These are phyloP conservation scores for Selaginella tamariscina DNA, from an alignment of 75 land plant species.

Conservation along the genomic window DNA sequence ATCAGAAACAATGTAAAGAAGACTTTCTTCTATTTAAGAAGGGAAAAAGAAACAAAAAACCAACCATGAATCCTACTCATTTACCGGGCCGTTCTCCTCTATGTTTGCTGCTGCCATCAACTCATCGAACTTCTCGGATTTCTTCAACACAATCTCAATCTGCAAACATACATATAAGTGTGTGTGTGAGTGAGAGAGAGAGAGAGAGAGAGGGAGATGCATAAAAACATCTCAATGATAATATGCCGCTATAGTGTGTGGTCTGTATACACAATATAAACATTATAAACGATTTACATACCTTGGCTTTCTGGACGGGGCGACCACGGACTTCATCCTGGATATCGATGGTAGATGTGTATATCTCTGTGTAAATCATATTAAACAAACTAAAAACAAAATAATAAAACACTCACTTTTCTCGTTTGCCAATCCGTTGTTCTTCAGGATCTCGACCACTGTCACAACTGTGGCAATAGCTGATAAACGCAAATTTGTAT, in stretches of 20 bases:
- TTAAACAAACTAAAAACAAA: too few relatives aligned
- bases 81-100: conserved; percentile 40
- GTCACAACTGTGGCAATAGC: conserved; percentile 8
- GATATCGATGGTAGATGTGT: conserved; percentile 2
- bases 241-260: too few relatives aligned
- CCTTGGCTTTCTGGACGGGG: conserved; percentile 13
- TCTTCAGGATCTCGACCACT: conserved; percentile 8
- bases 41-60: too few relatives aligned
- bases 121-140: conserved; percentile 63
- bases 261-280: too few relatives aligned
- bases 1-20: too few relatives aligned
- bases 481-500: too few relatives aligned
- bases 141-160: conserved; percentile 65
- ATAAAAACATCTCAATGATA: too few relatives aligned
- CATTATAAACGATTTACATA: too few relatives aligned
- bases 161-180: conserved; percentile 10
- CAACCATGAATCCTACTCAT: too few relatives aligned
- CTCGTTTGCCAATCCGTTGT: conserved; percentile 7
- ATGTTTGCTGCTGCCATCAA: conserved; percentile 61
- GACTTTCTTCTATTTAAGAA: too few relatives aligned
- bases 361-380: not conserved
- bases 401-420: conserved; percentile 1
- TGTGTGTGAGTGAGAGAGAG: too few relatives aligned
- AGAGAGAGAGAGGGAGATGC: not conserved
- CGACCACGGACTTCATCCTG: not conserved